These are phyloP conservation scores for Camelina laxa DNA, from an alignment of 345 rosid species.

Conservation along the genomic window DNA sequence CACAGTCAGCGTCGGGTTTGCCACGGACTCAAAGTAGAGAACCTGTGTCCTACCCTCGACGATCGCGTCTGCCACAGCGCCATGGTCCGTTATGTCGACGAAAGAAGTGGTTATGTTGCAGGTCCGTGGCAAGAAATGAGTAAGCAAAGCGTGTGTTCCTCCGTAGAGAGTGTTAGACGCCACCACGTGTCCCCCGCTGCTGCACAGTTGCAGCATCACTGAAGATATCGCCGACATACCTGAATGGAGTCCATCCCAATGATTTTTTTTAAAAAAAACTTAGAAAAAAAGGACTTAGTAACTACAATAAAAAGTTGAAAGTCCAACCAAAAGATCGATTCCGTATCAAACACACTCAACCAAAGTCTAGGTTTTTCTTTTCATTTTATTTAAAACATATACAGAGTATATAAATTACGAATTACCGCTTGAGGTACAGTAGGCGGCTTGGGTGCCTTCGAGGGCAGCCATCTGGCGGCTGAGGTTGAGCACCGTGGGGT, in stretches of 20 bases:
- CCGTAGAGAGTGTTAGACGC: conserved; percentile 82
- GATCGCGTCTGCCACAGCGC: conserved; percentile 62
- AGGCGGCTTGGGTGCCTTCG: conserved; percentile 97
- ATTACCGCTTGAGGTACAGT: conserved; percentile 95
- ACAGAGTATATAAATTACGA: too few species aligned
- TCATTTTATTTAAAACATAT: background rate
- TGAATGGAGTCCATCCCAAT: conserved; percentile 33
- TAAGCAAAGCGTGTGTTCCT: conserved; percentile 88
- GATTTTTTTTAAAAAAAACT: background rate
- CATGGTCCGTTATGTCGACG: conserved; percentile 68
- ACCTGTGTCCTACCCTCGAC: conserved; percentile 73
- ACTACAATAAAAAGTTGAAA: background rate
- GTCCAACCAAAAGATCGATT: background rate
- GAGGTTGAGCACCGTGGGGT: conserved; percentile 92
- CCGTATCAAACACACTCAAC: conserved; percentile 17
- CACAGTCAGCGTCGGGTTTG: conserved; percentile 83
- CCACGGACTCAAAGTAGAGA: conserved; percentile 81
- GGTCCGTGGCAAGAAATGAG: conserved; percentile 80
- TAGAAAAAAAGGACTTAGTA: too few species aligned
- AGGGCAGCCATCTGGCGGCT: conserved; percentile 98
- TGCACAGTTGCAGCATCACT: conserved; percentile 85
- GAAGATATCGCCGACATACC: conserved; percentile 98
- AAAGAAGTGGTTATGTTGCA: conserved; percentile 89
- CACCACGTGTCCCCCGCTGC: conserved; percentile 96
- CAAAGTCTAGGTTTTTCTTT: background rate